Conservation (phyloP, 805 yeast genomes). For the Yarrowia sp. region DNA sequence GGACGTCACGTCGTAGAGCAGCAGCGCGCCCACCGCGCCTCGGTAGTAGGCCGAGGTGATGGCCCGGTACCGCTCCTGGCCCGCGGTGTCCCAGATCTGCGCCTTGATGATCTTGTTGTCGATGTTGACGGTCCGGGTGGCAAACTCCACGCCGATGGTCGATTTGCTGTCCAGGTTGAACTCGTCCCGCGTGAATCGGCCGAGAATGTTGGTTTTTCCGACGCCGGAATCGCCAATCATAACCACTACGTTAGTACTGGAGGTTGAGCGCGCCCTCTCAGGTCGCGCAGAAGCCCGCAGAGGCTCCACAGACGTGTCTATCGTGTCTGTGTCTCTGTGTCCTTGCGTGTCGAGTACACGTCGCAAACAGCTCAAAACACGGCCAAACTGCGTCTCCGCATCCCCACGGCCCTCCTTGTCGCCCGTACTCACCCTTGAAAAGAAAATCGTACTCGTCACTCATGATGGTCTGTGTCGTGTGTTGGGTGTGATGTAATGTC, state of each 20-base stretch:
- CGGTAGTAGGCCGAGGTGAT: slow-evolving; percentile 96
- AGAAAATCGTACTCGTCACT: slow-evolving; percentile 86
- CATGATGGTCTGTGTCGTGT: slow-evolving; percentile 32
- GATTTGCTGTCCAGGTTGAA: slow-evolving; percentile 91
- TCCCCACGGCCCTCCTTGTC: no score
- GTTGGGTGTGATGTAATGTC: slow-evolving; percentile 17
- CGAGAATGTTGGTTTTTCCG: slow-evolving; percentile 89
- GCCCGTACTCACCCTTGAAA: slow-evolving; percentile 53
- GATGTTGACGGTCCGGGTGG: slow-evolving; percentile 89
- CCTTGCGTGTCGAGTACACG: no score
- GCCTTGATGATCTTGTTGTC: slow-evolving; percentile 96
- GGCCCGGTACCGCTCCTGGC: slow-evolving; percentile 97
- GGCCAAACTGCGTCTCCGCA: no score
- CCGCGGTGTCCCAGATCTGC: slow-evolving; percentile 99
- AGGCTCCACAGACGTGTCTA: no score
- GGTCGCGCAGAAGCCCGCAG: no score
- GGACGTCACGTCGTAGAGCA: slow-evolving; percentile 93
- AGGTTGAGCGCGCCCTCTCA: no score
- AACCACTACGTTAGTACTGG: slow-evolving; percentile 52
- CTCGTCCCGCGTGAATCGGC: slow-evolving; percentile 93
- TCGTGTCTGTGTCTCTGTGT: background rate
- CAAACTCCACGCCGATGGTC: slow-evolving; percentile 97
- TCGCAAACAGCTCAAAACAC: no score
- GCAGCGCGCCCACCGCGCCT: slow-evolving; percentile 96
- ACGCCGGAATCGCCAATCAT: slow-evolving; percentile 97